Conservation (phyloP, 2,329 filamentous ascomycete species). For the Metarhizium album region DNA sequence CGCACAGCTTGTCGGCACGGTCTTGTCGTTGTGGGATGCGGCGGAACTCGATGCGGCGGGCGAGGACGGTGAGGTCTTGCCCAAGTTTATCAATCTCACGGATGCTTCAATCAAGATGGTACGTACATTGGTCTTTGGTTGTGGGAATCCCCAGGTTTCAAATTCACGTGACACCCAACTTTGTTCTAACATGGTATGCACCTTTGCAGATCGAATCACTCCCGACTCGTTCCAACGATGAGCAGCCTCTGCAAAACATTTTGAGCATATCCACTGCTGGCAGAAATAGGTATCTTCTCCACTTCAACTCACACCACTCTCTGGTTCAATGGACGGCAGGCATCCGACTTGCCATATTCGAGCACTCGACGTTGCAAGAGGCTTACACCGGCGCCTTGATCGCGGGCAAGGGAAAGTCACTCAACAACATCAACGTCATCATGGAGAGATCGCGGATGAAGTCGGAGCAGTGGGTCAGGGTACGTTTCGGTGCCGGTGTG, state of each 20-base stretch:
- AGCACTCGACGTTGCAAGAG: constrained; percentile 86
- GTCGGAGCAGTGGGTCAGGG: constrained; percentile 87
- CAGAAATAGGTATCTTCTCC: constrained; percentile 86
- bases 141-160: not conserved
- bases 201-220: constrained; percentile 66
- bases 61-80: constrained; percentile 72
- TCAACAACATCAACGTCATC: constrained; percentile 86
- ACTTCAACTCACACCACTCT: constrained; percentile 92
- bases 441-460: constrained; percentile 70
- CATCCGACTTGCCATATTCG: constrained; percentile 87
- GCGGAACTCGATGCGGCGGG: constrained; percentile 80
- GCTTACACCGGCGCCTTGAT: constrained; percentile 94
- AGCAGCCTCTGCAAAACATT: constrained; percentile 84
- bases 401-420: constrained; percentile 77
- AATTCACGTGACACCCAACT: not conserved
- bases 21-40: constrained; percentile 92
- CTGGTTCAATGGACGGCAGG: constrained; percentile 92
- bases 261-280: constrained; percentile 92
- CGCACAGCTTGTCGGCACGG: constrained; percentile 88
- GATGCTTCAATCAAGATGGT: constrained; percentile 99
- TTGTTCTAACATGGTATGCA: not conserved
- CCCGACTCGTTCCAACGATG: constrained; percentile 65
- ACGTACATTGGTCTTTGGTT: constrained; percentile 15
- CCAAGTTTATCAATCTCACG: constrained; percentile 91
- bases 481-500: constrained; percentile 89